Evolutionary conservation across 495 filamentous ascomycete genomes (phyloP).

Genomic region (Aspergillus saccharolyticus): DNA sequence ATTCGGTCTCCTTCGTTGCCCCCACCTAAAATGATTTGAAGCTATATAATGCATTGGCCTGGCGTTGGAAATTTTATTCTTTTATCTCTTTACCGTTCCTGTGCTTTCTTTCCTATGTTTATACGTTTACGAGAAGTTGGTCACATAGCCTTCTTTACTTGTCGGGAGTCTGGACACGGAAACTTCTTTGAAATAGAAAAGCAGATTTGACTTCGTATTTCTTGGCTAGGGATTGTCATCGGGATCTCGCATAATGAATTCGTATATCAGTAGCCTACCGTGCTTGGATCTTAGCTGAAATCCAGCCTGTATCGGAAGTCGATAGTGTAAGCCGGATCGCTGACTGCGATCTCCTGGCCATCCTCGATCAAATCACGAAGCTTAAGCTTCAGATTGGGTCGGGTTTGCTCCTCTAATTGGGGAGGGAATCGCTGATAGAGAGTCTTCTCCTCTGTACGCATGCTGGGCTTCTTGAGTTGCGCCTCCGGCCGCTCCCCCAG

Average conservation of each 20-base stretch:
- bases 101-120: conserved; percentile 29
- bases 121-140: conserved; percentile 42
- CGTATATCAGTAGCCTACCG: background rate
- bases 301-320: conserved; percentile 65
- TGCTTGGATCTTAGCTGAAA: conserved; percentile 30
- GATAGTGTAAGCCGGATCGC: conserved; percentile 73
- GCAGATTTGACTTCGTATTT: conserved; percentile 25
- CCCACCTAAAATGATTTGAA: conserved; percentile 9
- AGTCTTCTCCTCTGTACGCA: conserved; percentile 74
- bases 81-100: background rate
- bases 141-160: conserved; percentile 31
- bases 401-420: conserved; percentile 73
- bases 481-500: conserved; percentile 78
- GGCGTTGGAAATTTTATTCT: conserved; percentile 37
- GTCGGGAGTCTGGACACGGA: conserved; percentile 34
- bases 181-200: conserved; percentile 24
- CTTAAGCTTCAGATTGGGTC: conserved; percentile 75
- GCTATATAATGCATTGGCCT: conserved; percentile 40
- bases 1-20: conserved; percentile 9
- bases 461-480: conserved; percentile 83
- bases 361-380: conserved; percentile 57
- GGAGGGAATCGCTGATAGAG: conserved; percentile 85
- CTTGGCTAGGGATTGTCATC: conserved; percentile 20
- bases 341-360: conserved; percentile 73
- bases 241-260: conserved; percentile 13